Percentiles rank a stretch among this genome's conserved stretches.
Evolutionary conservation across 1,139 yeast species (phyloP).

Genomic region (Magnusiomyces fungicola): DNA sequence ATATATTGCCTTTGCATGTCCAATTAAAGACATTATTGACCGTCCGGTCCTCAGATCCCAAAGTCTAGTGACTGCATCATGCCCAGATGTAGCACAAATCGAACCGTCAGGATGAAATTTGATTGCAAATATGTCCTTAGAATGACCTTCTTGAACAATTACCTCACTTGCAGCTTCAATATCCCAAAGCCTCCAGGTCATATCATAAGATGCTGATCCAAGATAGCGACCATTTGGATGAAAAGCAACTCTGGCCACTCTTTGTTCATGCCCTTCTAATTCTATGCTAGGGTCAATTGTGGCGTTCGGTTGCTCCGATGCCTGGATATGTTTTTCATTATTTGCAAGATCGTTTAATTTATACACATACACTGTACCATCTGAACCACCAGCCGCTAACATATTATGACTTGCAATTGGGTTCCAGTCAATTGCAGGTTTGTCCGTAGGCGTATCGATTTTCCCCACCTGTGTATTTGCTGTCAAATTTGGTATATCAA

Average conservation of each 20-base stretch:
- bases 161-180: slow-evolving; percentile 41
- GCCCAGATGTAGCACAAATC: slow-evolving; percentile 67
- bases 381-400: slow-evolving; percentile 57
- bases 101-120: slow-evolving; percentile 75
- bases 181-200: slow-evolving; percentile 91
- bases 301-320: slow-evolving; percentile 12
- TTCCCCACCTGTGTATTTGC: slow-evolving; percentile 15
- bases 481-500: slow-evolving; percentile 39
- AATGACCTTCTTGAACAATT: slow-evolving; percentile 75
- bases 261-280: slow-evolving; percentile 39
- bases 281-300: background rate
- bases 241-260: slow-evolving; percentile 57
- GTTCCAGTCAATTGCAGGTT: slow-evolving; percentile 2
- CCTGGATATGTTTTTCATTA: no score
- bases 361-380: slow-evolving; percentile 51
- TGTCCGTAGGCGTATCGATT: background rate
- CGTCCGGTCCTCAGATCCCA: slow-evolving; percentile 89
- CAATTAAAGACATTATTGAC: slow-evolving; percentile 49
- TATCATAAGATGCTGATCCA: slow-evolving; percentile 75
- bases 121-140: slow-evolving; percentile 60
- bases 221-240: slow-evolving; percentile 57
- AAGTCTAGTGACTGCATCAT: slow-evolving; percentile 63
- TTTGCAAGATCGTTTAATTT: slow-evolving; percentile 18
- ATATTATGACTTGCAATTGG: background rate
- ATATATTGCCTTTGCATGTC: slow-evolving; percentile 70